Evolutionary conservation across 1,284 basidiomycete genomes (phyloP).

Genomic region (Cutaneotrichosporon cavernicola): DNA sequence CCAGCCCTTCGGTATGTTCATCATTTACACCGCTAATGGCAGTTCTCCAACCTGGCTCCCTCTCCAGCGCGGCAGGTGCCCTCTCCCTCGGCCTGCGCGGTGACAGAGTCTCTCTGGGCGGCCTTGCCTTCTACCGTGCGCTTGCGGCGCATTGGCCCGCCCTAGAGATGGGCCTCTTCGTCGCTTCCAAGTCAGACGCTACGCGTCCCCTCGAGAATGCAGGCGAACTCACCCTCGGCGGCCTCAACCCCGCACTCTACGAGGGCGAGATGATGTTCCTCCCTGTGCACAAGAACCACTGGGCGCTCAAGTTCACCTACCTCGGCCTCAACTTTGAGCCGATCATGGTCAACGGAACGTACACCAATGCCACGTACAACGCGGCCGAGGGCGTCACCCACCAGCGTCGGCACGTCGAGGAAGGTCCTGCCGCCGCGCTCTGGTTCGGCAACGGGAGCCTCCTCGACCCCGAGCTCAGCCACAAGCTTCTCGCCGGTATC

Average conservation of each 20-base stretch:
- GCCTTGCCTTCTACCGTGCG: background rate
- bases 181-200: background rate
- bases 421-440: background rate
- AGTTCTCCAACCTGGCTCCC: background rate
- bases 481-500: background rate
- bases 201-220: background rate
- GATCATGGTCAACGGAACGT: constrained; percentile 3
- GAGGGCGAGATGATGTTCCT: constrained; percentile 1
- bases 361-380: too few relatives aligned
- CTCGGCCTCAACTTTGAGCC: background rate
- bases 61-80: background rate
- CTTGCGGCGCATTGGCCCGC: background rate
- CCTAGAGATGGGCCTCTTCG: background rate
- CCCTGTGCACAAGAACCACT: background rate
- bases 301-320: background rate
- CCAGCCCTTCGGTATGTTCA: constrained; percentile 5
- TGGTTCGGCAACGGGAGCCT: background rate
- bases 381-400: background rate
- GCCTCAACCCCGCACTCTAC: constrained; percentile 3
- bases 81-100: constrained; percentile 3
- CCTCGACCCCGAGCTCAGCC: background rate
- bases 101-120: background rate
- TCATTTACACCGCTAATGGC: background rate
- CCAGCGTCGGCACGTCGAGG: background rate
- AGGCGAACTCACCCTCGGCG: constrained; percentile 8